Percentiles rank a stretch among this genome's conserved stretches.
Evolutionary conservation across 1,284 basidiomycete genomes (phyloP).

Genomic region (Lentinula novae-zelandiae): DNA sequence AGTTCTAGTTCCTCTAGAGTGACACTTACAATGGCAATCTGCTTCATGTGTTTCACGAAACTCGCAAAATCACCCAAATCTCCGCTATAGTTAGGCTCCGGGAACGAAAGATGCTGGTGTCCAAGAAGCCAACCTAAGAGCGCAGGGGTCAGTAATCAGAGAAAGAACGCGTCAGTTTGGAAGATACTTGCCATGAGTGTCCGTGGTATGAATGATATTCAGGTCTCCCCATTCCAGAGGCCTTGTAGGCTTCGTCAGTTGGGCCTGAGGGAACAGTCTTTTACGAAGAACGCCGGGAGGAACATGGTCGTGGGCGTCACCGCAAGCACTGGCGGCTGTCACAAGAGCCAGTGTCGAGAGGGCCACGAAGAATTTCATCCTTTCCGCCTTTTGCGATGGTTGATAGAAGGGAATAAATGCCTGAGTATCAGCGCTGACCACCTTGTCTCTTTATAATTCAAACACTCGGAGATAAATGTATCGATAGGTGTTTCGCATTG

Average conservation of each 20-base stretch:
- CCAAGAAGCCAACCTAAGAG: slow-evolving; percentile 61
- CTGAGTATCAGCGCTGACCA: not conserved
- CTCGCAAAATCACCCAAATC: slow-evolving; percentile 80
- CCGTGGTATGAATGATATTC: slow-evolving; percentile 80
- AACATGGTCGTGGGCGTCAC: slow-evolving; percentile 27
- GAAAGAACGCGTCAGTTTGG: not conserved
- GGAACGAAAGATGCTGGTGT: slow-evolving; percentile 64
- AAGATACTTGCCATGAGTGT: slow-evolving; percentile 53
- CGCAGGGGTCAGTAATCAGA: not conserved
- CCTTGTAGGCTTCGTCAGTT: slow-evolving; percentile 51
- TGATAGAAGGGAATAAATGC: not conserved
- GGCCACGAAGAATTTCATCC: not conserved
- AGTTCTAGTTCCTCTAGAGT: not conserved
- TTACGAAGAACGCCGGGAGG: slow-evolving; percentile 23
- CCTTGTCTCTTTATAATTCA: not conserved
- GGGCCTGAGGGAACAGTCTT: slow-evolving; percentile 40
- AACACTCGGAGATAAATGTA: not conserved
- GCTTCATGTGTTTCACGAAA: slow-evolving; percentile 81
- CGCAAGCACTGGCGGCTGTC: slow-evolving; percentile 24
- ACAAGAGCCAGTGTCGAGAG: not conserved
- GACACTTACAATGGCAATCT: slow-evolving; percentile 49
- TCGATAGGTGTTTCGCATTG: not conserved
- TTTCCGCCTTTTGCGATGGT: not conserved
- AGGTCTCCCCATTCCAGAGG: slow-evolving; percentile 75
- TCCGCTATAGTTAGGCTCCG: slow-evolving; percentile 71